These are phyloP conservation scores for Auricularia sp. DNA, from an alignment of 768 basidiomycete species.

Conservation along the genomic window DNA sequence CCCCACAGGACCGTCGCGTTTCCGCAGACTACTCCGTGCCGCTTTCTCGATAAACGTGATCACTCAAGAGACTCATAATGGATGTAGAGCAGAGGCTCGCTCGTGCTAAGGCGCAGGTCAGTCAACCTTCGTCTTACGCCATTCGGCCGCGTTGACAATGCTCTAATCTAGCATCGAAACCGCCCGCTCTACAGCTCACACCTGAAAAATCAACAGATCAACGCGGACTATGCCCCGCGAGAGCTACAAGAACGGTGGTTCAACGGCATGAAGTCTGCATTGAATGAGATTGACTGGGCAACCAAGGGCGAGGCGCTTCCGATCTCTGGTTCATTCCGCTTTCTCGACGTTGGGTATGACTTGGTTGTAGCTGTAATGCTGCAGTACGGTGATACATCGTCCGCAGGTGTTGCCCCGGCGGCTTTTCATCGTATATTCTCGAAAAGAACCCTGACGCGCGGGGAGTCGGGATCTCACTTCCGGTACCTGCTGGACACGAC, in stretches of 20 bases:
- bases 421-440: conserved; percentile 22
- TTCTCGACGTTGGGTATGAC: conserved; percentile 20
- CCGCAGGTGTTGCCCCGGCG: conserved; percentile 21
- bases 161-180: background rate
- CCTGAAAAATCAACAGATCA: conserved; percentile 8
- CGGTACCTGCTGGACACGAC: conserved; percentile 14
- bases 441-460: conserved; percentile 14
- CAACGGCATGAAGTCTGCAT: conserved; percentile 10
- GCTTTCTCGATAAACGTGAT: no score
- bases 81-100: background rate
- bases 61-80: no score
- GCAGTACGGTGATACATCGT: background rate
- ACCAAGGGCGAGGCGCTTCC: background rate
- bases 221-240: conserved; percentile 5
- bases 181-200: background rate
- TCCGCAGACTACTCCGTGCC: no score
- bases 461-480: conserved; percentile 19
- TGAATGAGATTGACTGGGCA: conserved; percentile 13
- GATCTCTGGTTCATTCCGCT: conserved; percentile 13
- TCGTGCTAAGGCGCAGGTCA: background rate
- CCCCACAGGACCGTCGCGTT: no score
- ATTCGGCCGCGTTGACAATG: background rate
- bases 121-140: background rate
- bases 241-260: conserved; percentile 9
- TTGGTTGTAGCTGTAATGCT: background rate